Conservation (phyloP, 331 rosid species). For the Saraca asoca region DNA sequence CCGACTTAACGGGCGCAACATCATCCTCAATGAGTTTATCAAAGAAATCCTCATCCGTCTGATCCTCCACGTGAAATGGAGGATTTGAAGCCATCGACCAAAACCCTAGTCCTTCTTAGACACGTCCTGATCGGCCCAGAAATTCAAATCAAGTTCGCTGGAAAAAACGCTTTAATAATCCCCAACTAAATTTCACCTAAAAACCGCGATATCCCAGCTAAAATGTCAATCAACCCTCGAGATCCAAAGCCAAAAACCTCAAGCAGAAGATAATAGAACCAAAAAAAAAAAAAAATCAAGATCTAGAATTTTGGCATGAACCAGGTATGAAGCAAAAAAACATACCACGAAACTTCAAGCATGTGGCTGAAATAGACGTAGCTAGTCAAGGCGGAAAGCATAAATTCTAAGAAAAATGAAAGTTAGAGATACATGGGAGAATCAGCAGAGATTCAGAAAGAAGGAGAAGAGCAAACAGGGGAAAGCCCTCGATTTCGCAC, state of each 20-base stretch:
- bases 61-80: conserved; percentile 89
- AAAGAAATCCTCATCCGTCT: conserved; percentile 89
- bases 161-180: conserved; percentile 14
- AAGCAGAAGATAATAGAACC: conserved; percentile 18
- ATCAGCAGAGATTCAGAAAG: conserved; percentile 30
- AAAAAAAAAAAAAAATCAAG: conserved; percentile 41
- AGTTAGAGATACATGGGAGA: conserved; percentile 49
- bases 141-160: conserved; percentile 35
- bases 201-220: conserved; percentile 43
- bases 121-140: conserved; percentile 36
- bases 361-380: conserved; percentile 41
- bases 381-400: conserved; percentile 4
- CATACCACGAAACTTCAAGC: conserved; percentile 33
- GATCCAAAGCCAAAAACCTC: conserved; percentile 50
- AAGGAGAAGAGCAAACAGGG: conserved; percentile 30
- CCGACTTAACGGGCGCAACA: conserved; percentile 36
- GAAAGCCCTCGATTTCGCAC: conserved; percentile 61
- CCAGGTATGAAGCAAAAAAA: conserved; percentile 26
- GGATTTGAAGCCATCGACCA: conserved; percentile 77
- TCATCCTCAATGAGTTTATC: conserved; percentile 89
- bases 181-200: conserved; percentile 17
- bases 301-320: conserved; percentile 46
- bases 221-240: conserved; percentile 32
- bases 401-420: conserved; percentile 4
- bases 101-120: conserved; percentile 41